Percentiles rank a stretch among this genome's conserved stretches.
Conservation (phyloP, 1,284 basidiomycete species). For the Trichosporon coremiiforme region DNA sequence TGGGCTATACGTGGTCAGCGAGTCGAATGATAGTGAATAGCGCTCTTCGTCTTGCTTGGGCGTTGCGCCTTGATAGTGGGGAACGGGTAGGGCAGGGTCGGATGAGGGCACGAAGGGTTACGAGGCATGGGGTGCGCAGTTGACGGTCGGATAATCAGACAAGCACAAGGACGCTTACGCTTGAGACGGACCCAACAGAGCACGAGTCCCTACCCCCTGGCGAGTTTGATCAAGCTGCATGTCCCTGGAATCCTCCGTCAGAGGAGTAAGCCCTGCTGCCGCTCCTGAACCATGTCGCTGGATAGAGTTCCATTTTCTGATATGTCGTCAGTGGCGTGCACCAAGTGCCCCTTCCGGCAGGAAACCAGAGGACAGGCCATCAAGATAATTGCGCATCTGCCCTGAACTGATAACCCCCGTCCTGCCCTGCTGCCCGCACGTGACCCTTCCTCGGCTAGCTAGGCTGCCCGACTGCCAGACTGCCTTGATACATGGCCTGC, state of each 20-base stretch:
- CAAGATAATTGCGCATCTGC: neutral
- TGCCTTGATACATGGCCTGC: neutral
- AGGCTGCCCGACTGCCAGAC: no score
- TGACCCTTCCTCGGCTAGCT: constrained; percentile 23
- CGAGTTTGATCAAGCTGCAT: constrained; percentile 9
- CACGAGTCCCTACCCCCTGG: no score
- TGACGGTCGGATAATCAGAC: constrained; percentile 5
- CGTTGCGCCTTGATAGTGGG: neutral
- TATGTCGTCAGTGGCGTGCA: constrained; percentile 14
- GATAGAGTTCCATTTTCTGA: constrained; percentile 10
- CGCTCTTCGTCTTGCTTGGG: neutral
- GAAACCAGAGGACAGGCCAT: neutral
- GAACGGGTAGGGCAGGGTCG: neutral
- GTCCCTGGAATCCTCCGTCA: neutral
- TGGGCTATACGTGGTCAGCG: neutral
- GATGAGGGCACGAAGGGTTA: no score
- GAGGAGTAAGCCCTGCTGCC: neutral
- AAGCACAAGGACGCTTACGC: neutral
- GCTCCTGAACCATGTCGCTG: neutral
- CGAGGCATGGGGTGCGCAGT: neutral
- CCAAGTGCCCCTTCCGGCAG: neutral
- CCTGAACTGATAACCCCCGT: constrained; percentile 1
- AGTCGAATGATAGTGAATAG: constrained; percentile 14
- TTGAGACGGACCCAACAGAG: neutral
- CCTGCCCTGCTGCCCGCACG: neutral